Base-by-base conservation (phyloP, 208 protist species). In the Leptomonas pyrrhocoris region DNA sequence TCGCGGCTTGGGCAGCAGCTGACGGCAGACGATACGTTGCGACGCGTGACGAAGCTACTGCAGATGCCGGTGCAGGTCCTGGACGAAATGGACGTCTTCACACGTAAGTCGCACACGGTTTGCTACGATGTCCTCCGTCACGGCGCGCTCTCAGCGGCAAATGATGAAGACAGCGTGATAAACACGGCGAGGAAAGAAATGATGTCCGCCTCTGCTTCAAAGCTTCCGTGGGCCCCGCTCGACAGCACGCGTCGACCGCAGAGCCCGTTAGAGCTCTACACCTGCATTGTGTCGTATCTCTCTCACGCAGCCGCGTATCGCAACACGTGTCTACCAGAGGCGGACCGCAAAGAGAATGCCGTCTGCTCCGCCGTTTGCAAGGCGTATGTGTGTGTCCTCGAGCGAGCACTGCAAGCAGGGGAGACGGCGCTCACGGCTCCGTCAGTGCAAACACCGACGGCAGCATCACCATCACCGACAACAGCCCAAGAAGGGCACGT, bases 321-420 rank as follows among this genome's bases (percentile, higher is more conserved):
- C 19, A 25, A 1, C 34, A 38, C 38, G 11, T 58, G 50, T 53
- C 54, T 12, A n/a, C 13, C 28, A 1, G 8, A 15, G 15, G n/a
- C 23, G 2, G 49, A 27, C 36, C 23, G 31, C 28, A 4, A 6
- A n/a, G 0, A 2, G 31, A 5, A 1, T 0, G 2, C 63, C 2
- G 21, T 56, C 15, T 4, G 38, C 12, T 18, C 45, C 0, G 11
- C 16, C 4, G 66, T 56, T 16, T 72, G 66, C 55, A 0, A 4
- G 25, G 66, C 55, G 9, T 50, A 54, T 31, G 66, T 72, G n/a
- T 18, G 45, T 11, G 56, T 63, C 0, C 56, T 72, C 5, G 66
- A 72, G 55, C 66, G 66, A 2, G 58, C 55, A n/a, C 42, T 73
- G n/a, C 68, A 65, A 40, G 68, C 58, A 34, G 68, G 68, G 9